Evolutionary conservation across 1,139 yeast species (phyloP), one percentile per base, ranked within the genome.

Genomic region (Yamadazyma jaroonii): DNA sequence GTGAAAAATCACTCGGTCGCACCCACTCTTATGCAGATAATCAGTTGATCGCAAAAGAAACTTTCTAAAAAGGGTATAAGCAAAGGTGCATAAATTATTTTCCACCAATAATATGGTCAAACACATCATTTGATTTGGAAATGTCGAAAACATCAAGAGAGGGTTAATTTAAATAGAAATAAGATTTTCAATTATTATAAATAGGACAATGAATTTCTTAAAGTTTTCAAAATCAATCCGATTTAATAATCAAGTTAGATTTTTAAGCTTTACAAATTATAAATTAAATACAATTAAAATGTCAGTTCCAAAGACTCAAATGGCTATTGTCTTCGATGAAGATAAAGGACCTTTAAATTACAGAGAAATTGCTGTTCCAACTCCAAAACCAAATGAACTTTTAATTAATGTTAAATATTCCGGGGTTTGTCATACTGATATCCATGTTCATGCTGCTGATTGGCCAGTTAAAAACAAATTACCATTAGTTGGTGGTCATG

Each of bases 391-490:
- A 38, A 80, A 72, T 54, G 88, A 82, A 61, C 61, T 82, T 44
- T 71, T 82, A 56, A 71, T 82, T 58, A 74, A 82, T 53, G 78
- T 82, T 54, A 79, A 79, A 61, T 82, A 80, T 66, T 81, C 88
- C 9, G 89, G 89, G 63, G 89, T 82, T 34, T 82, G 89, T 59
- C 89, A 82, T 66, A 82, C 88, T 33, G 89, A 82, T 58, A 72
- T 82, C 54, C 89, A 82, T 61, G 89, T 87, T 32, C 82, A 87
- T 86, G 77, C 80, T 55, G 88, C 88, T 57, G 88, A 82, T 58
- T 47, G 88, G 88, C 88, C 88, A 42, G 64, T 80, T 51, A 72
- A 57, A 37, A 72, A 78, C 46, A 82, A 82, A 59, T 70, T 81
- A 48, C 88, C 89, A 26, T 67, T 83, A 47, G 86, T 84, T 32